Evolutionary conservation across 441 rosid species (phyloP), one percentile per base, ranked within the genome.

Genomic region (Adansonia rubrostipa): DNA sequence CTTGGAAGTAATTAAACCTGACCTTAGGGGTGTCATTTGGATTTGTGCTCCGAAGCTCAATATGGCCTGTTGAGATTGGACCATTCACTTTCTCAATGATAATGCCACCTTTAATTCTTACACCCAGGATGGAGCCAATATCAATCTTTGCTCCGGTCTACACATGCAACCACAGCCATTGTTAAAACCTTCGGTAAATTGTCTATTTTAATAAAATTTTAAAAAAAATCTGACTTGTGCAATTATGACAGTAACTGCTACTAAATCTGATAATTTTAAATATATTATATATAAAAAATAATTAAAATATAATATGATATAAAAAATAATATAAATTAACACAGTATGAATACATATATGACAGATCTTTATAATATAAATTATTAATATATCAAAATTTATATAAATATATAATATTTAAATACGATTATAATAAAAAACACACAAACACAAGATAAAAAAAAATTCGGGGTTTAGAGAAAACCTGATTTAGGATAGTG

Each of bases 1-100:
- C 89, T 78, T 87, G 82, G 75, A 87, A 89, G 74, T 89, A 89
- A 80, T 89, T 89, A 78, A 89, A 89, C 33, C 80, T 85, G 61
- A 89, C 89, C 4, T 82, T 85, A 0, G 91, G 90, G 28, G 80
- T 89, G 51, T 83, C 88, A 13, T 82, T 48, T 14, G 89, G 89
- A 57, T 86, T 71, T 47, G 80, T 75, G 77, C 63, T 86, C 60
- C 74, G 67, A 19, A 89, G 89, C 79, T 84, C 80, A 24, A 89
- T 80, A 60, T 85, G 71, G 58, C 91, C 90, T 68, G 81, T 81
- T 1, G 91, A 89, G 54, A 81, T 36, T 5, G 91, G 90, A 65
- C 86, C 89, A 0, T 66, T 77, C 0, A 87, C 56, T 64, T 89
- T 89, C 81, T 86, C 90, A 1, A 85, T 36, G 22, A 89, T 85